These are phyloP conservation scores for Basidiobolus meristosporus DNA, from an alignment of 371 early-diverging fungal genomes.

Conservation along the genomic window DNA sequence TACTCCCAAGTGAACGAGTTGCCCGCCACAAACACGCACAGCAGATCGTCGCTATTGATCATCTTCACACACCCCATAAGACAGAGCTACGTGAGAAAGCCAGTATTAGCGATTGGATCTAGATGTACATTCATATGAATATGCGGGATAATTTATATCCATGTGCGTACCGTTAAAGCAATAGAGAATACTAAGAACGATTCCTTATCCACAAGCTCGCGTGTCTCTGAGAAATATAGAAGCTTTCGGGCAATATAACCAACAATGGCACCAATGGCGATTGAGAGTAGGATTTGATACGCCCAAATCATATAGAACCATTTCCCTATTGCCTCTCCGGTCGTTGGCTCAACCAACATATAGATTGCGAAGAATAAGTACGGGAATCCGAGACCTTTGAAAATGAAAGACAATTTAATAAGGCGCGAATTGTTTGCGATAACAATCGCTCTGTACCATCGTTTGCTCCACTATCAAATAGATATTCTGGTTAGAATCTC, in stretches of 20 bases:
- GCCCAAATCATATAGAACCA: slow-evolving; percentile 52
- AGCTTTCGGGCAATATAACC: slow-evolving; percentile 54
- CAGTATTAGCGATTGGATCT: neutral
- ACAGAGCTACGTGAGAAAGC: slow-evolving; percentile 21
- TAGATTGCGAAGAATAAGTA: slow-evolving; percentile 63
- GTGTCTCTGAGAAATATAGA: slow-evolving; percentile 44
- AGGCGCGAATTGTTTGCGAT: neutral
- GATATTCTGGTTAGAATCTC: neutral
- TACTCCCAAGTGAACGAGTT: slow-evolving; percentile 71
- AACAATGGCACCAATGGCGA: slow-evolving; percentile 53
- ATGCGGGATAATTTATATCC: neutral
- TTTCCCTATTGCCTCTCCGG: slow-evolving; percentile 37
- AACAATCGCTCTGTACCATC: slow-evolving; percentile 18
- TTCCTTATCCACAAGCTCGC: slow-evolving; percentile 72
- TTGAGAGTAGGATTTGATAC: slow-evolving; percentile 54
- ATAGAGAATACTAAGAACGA: slow-evolving; percentile 69
- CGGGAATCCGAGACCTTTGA: slow-evolving; percentile 52
- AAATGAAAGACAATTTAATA: slow-evolving; percentile 5
- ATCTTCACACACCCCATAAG: slow-evolving; percentile 55
- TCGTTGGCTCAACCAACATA: slow-evolving; percentile 26
- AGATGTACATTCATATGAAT: too few species aligned
- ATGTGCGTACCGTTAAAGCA: slow-evolving; percentile 46
- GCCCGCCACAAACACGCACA: slow-evolving; percentile 84
- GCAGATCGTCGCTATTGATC: slow-evolving; percentile 70
- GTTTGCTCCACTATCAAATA: slow-evolving; percentile 45